A percentile compares a stretch with the other conserved stretches of the same genome.
Conservation (phyloP, 2,329 filamentous ascomycete species). For the Scleromitrula shiraiana region DNA sequence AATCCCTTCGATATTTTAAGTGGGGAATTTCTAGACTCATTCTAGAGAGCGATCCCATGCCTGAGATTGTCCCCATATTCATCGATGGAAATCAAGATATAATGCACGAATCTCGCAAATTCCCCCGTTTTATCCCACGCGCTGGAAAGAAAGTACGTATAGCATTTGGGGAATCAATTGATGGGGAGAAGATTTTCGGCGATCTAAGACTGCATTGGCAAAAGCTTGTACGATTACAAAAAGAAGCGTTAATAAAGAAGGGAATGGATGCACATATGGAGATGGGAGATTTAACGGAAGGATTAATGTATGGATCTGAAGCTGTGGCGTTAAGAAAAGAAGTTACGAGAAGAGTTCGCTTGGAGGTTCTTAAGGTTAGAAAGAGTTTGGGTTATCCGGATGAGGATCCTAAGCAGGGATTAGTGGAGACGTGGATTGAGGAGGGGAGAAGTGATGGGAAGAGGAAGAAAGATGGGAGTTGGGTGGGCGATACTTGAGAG, state of each 20-base stretch:
- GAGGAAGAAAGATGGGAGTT: conserved; percentile 16
- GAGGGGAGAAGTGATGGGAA: conserved; percentile 21
- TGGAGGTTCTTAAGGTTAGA: conserved; percentile 73
- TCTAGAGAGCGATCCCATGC: conserved; percentile 78
- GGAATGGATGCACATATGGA: conserved; percentile 28
- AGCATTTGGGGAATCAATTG: conserved; percentile 71
- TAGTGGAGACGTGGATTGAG: conserved; percentile 72
- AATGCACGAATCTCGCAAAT: conserved; percentile 77
- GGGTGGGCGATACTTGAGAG: conserved; percentile 12
- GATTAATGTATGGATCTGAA: conserved; percentile 62
- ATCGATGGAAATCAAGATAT: conserved; percentile 81
- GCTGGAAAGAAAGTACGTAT: conserved; percentile 62
- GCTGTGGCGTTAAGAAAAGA: conserved; percentile 70
- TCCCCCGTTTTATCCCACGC: conserved; percentile 74
- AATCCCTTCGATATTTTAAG: conserved; percentile 91
- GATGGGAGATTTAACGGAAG: conserved; percentile 55
- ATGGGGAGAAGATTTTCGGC: conserved; percentile 68
- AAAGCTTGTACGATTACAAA: conserved; percentile 49
- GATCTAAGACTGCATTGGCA: conserved; percentile 70
- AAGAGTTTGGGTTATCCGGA: conserved; percentile 61
- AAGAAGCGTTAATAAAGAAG: conserved; percentile 33
- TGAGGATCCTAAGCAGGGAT: conserved; percentile 66
- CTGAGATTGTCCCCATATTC: conserved; percentile 89
- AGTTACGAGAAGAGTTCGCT: conserved; percentile 68
- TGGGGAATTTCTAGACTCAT: conserved; percentile 92